These are phyloP conservation scores for Buxus sempervirens DNA, from an alignment of 164 flowering plant species.

Conservation along the genomic window DNA sequence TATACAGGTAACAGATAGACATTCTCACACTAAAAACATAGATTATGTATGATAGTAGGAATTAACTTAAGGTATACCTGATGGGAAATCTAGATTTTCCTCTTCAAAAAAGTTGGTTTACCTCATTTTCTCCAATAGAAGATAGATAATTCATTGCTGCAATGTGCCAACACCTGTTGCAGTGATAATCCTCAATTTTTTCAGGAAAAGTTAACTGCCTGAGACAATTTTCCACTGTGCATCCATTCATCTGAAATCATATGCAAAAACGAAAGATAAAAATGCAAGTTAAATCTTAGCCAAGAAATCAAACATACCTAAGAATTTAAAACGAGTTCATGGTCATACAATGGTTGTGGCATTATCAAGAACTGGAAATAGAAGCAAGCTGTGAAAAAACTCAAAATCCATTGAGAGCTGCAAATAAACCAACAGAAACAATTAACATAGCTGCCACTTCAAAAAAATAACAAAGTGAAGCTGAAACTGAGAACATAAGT, in stretches of 20 bases:
- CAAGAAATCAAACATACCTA: constrained; percentile 12
- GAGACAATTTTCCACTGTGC: constrained; percentile 70
- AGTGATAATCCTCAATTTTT: constrained; percentile 59
- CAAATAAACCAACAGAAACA: constrained; percentile 18
- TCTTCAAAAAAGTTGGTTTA: constrained; percentile 8
- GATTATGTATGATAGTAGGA: no score
- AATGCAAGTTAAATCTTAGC: background rate
- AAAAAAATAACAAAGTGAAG: background rate
- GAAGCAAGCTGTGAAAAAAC: constrained; percentile 74
- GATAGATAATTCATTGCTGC: constrained; percentile 67
- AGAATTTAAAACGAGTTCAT: constrained; percentile 8
- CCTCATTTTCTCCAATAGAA: constrained; percentile 44
- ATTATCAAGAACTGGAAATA: constrained; percentile 38
- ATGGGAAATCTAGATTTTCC: background rate
- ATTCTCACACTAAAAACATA: no score
- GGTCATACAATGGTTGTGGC: constrained; percentile 55
- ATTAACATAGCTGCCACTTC: background rate
- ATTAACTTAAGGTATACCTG: background rate
- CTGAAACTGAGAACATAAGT: background rate
- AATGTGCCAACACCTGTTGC: constrained; percentile 79
- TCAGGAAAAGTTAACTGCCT: constrained; percentile 63
- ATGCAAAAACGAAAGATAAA: constrained; percentile 8
- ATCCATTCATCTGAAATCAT: constrained; percentile 46
- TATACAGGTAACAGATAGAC: no score
- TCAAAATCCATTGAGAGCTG: constrained; percentile 84